Evolutionary conservation across 2,329 filamentous ascomycete species (phyloP).

Genomic region (Colletotrichum sp.): DNA sequence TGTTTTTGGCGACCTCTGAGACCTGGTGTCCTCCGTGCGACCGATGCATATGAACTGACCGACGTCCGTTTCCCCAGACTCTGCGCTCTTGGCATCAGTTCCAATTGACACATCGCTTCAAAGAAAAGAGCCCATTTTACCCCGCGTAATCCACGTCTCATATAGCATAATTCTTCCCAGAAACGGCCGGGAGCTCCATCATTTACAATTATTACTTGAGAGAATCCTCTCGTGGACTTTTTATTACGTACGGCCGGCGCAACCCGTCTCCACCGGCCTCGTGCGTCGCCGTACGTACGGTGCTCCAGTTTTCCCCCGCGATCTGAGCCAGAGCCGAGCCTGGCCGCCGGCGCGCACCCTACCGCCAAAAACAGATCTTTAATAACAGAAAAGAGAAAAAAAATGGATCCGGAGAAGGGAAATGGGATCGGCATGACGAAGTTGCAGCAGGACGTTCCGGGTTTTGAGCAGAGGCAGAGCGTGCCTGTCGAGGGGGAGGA

Average conservation of each 20-base stretch:
- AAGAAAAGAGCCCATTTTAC: neutral
- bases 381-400: neutral
- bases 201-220: constrained; percentile 18
- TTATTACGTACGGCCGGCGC: constrained; percentile 12
- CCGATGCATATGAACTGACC: neutral
- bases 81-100: neutral
- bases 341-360: neutral
- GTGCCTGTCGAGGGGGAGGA: neutral
- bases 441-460: neutral
- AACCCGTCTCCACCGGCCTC: neutral
- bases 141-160: constrained; percentile 18
- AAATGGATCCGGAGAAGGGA: neutral
- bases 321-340: neutral
- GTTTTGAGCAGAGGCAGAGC: neutral
- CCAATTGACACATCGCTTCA: neutral
- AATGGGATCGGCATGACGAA: neutral
- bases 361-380: neutral
- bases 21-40: neutral
- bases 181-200: neutral
- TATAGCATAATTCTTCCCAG: neutral
- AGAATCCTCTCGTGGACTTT: neutral
- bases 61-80: neutral
- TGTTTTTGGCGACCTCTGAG: neutral
- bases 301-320: neutral
- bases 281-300: neutral